Base-by-base conservation (phyloP, 169 alveolate genomes). In the Neospora caninum region DNA sequence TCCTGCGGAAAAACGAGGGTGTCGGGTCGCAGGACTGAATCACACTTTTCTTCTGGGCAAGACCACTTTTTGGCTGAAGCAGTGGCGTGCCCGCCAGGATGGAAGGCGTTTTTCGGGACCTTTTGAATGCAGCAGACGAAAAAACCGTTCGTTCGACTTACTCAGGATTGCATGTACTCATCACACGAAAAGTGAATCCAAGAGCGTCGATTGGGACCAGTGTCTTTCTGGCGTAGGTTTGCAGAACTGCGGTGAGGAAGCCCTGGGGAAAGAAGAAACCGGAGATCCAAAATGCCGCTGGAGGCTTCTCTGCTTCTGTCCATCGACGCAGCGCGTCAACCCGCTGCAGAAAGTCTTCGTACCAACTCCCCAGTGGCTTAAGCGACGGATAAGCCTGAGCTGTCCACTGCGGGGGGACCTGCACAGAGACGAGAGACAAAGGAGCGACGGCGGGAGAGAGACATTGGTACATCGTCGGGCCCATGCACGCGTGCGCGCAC, bases 361-460 rank as follows among this genome's bases (percentile, higher is more conserved):
- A 96, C 95, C 98, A 98, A 82, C 98, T 93, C n/a, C 97, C 96
- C 42, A 98, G 96, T 0, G 99, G 99, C 96, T 97, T 98, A 95
- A 97, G 95, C 34, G 98, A 96, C 0, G 99, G 99, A 94, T 98
- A 98, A 67, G 98, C 99, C 41, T 97, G 96, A 69, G 97, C 98
- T 27, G 96, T 93, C 64, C 97, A 96, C 98, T 97, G 97, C 16
- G 97, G 96, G 1, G 97, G 96, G 69, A 96, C 96, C 70, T 98
- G 98, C 92, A 96, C 97, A 43, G 97, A 94, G 25, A 98, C 98
- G 22, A 93, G n/a, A 64, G 64, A 53, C 18, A 53, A 18, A 7
- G 64, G 27, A 64, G 73, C 4, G n/a, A 1, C 31, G 73, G 73
- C 25, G 7, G 58, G 22, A 4, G 58, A 49, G 58, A 49, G 58